Evolutionary conservation across 345 rosid species (phyloP), one percentile per base, ranked within the genome.

Genomic region (Microcos paniculata): DNA sequence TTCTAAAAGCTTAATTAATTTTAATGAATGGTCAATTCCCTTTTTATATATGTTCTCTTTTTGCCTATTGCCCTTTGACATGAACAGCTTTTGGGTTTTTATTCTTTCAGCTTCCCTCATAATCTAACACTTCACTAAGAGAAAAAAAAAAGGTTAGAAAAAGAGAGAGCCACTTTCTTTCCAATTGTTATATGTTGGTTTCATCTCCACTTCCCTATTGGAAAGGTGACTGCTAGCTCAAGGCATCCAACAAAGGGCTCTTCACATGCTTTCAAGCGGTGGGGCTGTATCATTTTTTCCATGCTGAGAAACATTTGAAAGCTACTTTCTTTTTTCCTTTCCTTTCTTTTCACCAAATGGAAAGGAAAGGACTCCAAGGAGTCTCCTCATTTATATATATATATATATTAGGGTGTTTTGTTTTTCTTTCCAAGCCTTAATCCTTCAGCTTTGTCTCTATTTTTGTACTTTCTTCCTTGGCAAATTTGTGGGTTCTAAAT

Each of bases 181-280:
- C 42, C 56, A 63, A 77, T 12, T 23, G 62, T 4, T 24, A 40
- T 67, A 35, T 75, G 76, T 15, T 14, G 67, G 72, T 70, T 63
- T 75, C 64, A 46, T 35, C 73, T 71, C 79, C 75, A 73, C 72
- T 81, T 75, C 23, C 72, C 51, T 62, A 8, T 72, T 78, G 31
- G 11, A 80, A 82, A 82, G 80, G 68, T 76, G 81, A 65, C 75
- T 73, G 82, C 81, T 77, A 16, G 57, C 80, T 82, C 79, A 80
- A 82, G 85, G 82, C 79, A 79, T 77, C 80, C 63, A 73, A 61
- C 77, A 65, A 71, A 26, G 82, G 62, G 69, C 62, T 70, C 66
- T 72, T 79, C 86, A 83, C 86, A 72, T 81, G 86, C 83, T 81
- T 19, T 49, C 24, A 30, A 82, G 79, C 76, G 83, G 67, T 67